Conservation (phyloP, 495 filamentous ascomycete species). For the Trichoderma virens region DNA sequence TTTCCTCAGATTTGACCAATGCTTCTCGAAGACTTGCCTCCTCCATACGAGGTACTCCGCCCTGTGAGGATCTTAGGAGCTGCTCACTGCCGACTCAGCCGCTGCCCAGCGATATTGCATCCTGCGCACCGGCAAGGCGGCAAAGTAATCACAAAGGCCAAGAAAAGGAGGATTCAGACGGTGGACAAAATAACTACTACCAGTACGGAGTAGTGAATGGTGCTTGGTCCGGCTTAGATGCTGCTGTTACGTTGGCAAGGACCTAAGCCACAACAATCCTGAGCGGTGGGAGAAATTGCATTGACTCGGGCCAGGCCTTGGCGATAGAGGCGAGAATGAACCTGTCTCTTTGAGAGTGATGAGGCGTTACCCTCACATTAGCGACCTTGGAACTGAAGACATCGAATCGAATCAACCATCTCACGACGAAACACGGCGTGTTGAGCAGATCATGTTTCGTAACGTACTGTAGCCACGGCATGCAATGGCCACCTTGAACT, state of each 20-base stretch:
- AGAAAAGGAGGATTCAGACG: background rate
- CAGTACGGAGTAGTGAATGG: background rate
- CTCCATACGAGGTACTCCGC: background rate
- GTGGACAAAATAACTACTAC: background rate
- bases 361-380: background rate
- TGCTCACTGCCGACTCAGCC: slow-evolving; percentile 1
- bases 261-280: background rate
- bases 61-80: background rate
- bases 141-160: background rate
- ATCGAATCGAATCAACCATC: background rate
- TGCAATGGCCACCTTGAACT: no score
- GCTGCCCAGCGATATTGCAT: background rate
- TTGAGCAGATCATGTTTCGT: background rate
- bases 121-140: background rate
- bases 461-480: no score
- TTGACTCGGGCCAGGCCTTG: background rate
- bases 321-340: background rate
- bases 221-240: background rate
- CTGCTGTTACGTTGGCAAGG: background rate
- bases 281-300: background rate
- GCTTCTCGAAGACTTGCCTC: background rate
- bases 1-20: background rate
- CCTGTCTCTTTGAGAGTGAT: background rate
- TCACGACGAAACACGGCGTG: background rate
- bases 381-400: background rate